Evolutionary conservation across 2,329 filamentous ascomycete species (phyloP).

Genomic region (Penicillium decumbens): DNA sequence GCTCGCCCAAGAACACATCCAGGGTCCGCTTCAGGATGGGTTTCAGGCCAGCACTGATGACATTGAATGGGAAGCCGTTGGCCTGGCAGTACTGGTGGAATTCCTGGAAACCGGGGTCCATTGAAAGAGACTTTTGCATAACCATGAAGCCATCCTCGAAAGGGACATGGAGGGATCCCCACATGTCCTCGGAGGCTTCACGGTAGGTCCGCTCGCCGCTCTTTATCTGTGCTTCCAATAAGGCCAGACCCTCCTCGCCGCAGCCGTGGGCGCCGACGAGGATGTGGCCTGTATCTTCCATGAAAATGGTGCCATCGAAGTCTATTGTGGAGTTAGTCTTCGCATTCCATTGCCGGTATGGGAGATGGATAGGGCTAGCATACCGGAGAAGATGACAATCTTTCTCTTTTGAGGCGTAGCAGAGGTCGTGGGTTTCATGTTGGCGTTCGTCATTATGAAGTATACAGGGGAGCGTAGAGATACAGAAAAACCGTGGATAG

Average conservation of each 20-base stretch:
- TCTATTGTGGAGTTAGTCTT: constrained; percentile 41
- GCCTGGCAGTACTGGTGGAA: constrained; percentile 63
- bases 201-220: constrained; percentile 62
- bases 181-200: constrained; percentile 69
- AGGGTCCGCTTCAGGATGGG: constrained; percentile 59
- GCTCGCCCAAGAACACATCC: constrained; percentile 61
- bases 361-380: not conserved
- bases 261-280: constrained; percentile 64
- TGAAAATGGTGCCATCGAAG: constrained; percentile 69
- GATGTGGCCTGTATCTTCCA: constrained; percentile 66
- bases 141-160: constrained; percentile 65
- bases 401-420: constrained; percentile 34
- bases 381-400: constrained; percentile 47
- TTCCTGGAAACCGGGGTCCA: constrained; percentile 59
- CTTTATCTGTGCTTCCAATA: constrained; percentile 61
- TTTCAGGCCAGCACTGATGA: constrained; percentile 65
- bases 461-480: not conserved
- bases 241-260: constrained; percentile 52
- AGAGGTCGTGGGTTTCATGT: constrained; percentile 9
- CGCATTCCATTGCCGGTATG: not conserved
- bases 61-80: constrained; percentile 63
- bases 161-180: constrained; percentile 61
- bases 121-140: constrained; percentile 58
- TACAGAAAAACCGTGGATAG: not conserved
- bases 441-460: constrained; percentile 12